Evolutionary conservation across 495 filamentous ascomycete species (phyloP).

Genomic region (Penicillium manginii): DNA sequence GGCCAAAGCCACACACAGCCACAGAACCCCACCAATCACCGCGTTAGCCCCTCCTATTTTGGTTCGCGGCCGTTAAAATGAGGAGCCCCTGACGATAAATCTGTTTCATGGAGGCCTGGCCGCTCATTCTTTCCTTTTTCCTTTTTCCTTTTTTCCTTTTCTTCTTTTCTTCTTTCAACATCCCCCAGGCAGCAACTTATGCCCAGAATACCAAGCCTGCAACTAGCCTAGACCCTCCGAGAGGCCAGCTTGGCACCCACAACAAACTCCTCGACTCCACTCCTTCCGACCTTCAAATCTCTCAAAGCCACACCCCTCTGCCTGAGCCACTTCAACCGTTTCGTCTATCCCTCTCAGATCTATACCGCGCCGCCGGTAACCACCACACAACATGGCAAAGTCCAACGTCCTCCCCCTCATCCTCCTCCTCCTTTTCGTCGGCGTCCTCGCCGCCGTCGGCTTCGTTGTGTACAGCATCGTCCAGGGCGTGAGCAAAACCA

Average conservation of each 20-base stretch:
- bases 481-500: slow-evolving; percentile 68
- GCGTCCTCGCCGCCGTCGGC: slow-evolving; percentile 63
- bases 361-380: no score
- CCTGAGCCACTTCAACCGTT: slow-evolving; percentile 8
- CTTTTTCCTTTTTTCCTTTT: neutral
- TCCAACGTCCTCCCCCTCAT: slow-evolving; percentile 70
- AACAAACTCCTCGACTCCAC: neutral
- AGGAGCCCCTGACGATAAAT: neutral
- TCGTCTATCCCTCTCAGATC: neutral
- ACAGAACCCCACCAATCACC: neutral
- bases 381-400: neutral
- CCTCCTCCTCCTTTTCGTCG: slow-evolving; percentile 69
- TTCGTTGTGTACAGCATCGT: slow-evolving; percentile 75
- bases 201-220: slow-evolving; percentile 8
- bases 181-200: slow-evolving; percentile 3
- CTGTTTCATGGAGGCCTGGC: neutral
- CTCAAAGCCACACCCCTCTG: neutral
- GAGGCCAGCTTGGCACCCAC: neutral
- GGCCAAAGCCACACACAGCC: neutral
- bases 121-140: neutral
- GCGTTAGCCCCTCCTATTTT: no score
- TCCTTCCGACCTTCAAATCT: neutral
- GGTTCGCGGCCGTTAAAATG: neutral
- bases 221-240: neutral
- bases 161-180: neutral